A percentile compares a stretch with the other conserved stretches of the same genome.
Evolutionary conservation across 2,329 filamentous ascomycete genomes (phyloP).

Genomic region (Microsporum ferrugineum): DNA sequence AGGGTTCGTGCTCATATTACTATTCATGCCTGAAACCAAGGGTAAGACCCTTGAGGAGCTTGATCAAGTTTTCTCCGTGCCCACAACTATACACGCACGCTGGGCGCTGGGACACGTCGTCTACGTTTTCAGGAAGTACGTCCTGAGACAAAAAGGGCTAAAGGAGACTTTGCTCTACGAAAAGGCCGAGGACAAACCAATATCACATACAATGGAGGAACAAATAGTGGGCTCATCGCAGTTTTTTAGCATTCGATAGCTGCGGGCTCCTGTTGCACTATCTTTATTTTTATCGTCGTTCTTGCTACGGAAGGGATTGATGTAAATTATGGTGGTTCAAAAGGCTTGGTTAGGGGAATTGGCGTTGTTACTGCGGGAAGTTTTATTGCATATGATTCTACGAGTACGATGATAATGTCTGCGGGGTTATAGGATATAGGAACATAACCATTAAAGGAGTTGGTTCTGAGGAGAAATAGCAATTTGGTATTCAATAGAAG

Average conservation of each 20-base stretch:
- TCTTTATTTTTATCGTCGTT: too few relatives aligned
- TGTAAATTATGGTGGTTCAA: too few relatives aligned
- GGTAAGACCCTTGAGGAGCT: constrained; percentile 37
- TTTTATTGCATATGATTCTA: too few relatives aligned
- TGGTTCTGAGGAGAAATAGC: too few relatives aligned
- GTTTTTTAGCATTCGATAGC: background rate
- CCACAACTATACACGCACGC: constrained; percentile 34
- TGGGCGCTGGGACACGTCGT: constrained; percentile 31
- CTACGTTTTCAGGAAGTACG: constrained; percentile 27
- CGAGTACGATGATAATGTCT: too few relatives aligned
- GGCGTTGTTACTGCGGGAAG: too few relatives aligned
- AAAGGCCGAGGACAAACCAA: background rate
- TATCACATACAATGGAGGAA: background rate
- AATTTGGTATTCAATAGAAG: too few relatives aligned
- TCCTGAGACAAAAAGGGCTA: constrained; percentile 31
- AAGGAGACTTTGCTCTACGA: constrained; percentile 27
- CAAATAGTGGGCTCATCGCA: background rate
- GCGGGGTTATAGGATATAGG: too few relatives aligned
- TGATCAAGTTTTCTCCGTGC: constrained; percentile 45
- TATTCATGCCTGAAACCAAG: constrained; percentile 34
- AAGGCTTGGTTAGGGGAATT: too few relatives aligned
- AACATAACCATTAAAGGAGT: too few relatives aligned
- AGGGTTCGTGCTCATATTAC: constrained; percentile 37
- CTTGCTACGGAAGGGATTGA: too few relatives aligned
- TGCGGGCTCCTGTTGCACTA: background rate